Evolutionary conservation across 257 asterid species (phyloP).

Genomic region (Lantana camara): DNA sequence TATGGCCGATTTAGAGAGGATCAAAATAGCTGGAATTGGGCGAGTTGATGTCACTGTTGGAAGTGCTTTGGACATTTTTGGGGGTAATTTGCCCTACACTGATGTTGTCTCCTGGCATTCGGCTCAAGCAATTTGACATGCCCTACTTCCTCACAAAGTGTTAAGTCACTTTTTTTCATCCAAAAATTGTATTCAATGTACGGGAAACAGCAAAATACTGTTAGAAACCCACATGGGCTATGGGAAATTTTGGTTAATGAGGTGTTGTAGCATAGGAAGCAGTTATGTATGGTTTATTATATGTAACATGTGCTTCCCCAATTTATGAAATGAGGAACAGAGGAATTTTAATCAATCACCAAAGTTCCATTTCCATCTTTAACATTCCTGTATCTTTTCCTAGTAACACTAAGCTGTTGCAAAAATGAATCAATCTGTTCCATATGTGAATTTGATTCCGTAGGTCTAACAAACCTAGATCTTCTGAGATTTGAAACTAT

Average conservation of each 20-base stretch:
- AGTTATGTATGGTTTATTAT: background rate
- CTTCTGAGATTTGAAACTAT: too few relatives aligned
- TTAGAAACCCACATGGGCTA: slow-evolving; percentile 2
- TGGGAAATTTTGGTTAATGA: background rate
- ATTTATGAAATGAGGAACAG: background rate
- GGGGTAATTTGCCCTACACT: slow-evolving; percentile 81
- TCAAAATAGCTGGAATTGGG: slow-evolving; percentile 74
- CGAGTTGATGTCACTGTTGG: slow-evolving; percentile 94
- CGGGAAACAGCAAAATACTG: background rate
- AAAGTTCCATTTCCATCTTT: background rate
- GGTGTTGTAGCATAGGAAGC: background rate
- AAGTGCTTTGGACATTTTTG: slow-evolving; percentile 92
- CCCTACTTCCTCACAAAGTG: background rate
- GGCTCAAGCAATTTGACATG: slow-evolving; percentile 40
- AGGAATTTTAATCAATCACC: slow-evolving; percentile 1
- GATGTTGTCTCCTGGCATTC: slow-evolving; percentile 90
- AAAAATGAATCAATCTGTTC: too few relatives aligned
- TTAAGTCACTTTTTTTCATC: background rate
- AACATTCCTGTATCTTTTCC: background rate
- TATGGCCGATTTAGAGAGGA: slow-evolving; percentile 82
- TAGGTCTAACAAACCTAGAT: too few relatives aligned
- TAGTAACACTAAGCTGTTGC: too few relatives aligned
- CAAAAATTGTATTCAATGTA: background rate
- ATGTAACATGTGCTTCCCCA: too few relatives aligned
- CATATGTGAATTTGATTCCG: too few relatives aligned